Evolutionary conservation across 306 rosid species (phyloP), one percentile per base, ranked within the genome.

Genomic region (Casuarina cunninghamiana): DNA sequence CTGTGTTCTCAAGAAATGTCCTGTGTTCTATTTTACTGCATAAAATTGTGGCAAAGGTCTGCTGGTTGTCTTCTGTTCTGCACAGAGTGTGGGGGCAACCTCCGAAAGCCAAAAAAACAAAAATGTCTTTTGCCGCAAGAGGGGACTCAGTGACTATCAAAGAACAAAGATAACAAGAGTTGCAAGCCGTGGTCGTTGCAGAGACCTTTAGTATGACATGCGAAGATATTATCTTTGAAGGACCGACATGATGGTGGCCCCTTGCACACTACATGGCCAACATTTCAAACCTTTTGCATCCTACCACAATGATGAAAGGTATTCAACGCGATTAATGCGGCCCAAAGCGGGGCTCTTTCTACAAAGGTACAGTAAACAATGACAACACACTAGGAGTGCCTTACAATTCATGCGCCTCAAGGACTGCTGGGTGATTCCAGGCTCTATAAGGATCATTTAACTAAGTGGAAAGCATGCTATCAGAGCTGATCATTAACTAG

Each of bases 231-330:
- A 87, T 80, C 58, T 71, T 3, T 26, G 62, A 50, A 57, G 73
- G 84, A 85, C 67, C 86, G 83, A 82, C 71, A 10, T 79, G 81
- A 39, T 57, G 37, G 72, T 42, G 21, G 74, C 15, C 75, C 85
- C 83, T 75, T 80, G 84, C 58, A 80, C 10, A 46, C 60, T 80
- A 77, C 69, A 79, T 80, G 94, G 65, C 82, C 77, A 54, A 81
- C 84, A 75, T 63, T 84, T 83, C 74, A 54, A 68, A 86, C 69
- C 79, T 54, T 80, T 84, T 81, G 83, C 81, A 83, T 84, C 75
- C 84, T 49, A 81, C 86, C 78, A 60, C 79, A 82, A 84, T 91
- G 85, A 88, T 91, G 83, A 87, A 84, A 82, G 82, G 76, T 87
- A 85, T 80, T 84, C 83, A 75, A 84, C 70, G 69, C 81, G 79